Evolutionary conservation across 1,284 basidiomycete species (phyloP).

Genomic region (Microbotryum intermedium): DNA sequence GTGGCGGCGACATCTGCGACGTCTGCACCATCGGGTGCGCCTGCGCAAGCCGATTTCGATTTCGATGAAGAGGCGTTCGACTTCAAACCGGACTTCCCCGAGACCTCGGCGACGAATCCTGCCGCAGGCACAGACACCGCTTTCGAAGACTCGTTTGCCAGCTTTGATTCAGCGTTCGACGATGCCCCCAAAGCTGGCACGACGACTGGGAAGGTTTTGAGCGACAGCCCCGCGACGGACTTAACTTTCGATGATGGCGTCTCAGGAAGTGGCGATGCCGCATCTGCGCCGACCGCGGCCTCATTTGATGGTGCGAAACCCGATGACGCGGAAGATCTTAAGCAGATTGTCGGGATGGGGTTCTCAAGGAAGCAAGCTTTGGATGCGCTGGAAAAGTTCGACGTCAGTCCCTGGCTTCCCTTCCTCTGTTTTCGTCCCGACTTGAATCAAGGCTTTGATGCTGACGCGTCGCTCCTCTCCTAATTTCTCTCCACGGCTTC

Average conservation of each 20-base stretch:
- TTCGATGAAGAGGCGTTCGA: conserved; percentile 21
- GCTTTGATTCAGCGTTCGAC: conserved; percentile 12
- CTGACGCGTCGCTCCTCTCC: too few relatives aligned
- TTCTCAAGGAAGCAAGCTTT: conserved; percentile 70
- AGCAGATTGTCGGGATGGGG: conserved; percentile 68
- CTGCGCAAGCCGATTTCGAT: conserved; percentile 2
- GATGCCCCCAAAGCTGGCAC: conserved; percentile 14
- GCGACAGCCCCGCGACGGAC: background rate
- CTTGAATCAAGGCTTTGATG: too few relatives aligned
- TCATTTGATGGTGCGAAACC: conserved; percentile 37
- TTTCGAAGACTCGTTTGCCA: conserved; percentile 21
- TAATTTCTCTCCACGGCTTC: too few relatives aligned
- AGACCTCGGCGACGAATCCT: background rate
- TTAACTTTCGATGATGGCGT: background rate
- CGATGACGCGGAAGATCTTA: conserved; percentile 67
- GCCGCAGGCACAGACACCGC: conserved; percentile 14
- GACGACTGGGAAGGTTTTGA: background rate
- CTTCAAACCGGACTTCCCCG: conserved; percentile 17
- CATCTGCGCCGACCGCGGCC: background rate
- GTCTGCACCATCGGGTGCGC: background rate
- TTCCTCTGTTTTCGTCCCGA: too few relatives aligned
- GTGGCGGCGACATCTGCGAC: background rate
- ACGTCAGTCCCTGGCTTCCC: conserved; percentile 29
- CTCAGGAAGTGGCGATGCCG: background rate
- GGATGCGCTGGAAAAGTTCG: conserved; percentile 58